Evolutionary conservation across 2,329 filamentous ascomycete genomes (phyloP), one percentile per base, ranked within the genome.

Genomic region (Scopulariopsis brevicaulis): DNA sequence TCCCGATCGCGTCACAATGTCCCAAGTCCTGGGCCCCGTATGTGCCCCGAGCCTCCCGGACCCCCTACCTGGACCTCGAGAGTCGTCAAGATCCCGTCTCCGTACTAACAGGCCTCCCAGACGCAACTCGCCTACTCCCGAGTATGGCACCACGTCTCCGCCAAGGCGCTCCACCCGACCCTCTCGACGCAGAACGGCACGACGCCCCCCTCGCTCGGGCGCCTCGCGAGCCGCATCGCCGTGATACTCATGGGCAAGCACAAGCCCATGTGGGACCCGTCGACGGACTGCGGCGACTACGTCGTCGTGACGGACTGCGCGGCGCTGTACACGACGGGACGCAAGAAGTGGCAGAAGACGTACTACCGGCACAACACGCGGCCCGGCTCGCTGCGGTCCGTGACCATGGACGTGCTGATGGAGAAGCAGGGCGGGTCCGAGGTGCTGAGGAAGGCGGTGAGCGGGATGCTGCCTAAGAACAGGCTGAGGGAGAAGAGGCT

Each of bases 401-500:
- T 99, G 70, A 96, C 86, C 59, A 96, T 99, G 93, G 93, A 97
- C 69, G 83, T 85, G 64, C 83, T 99, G 78, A 94, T 96, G 80
- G 86, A 83, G 67, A 96, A 96, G 79, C 89, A 90, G 77, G 94
- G 94, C 63, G 94, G 94, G 55, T 86, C 87, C 43, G 94, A 99
- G 79, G 86, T 99, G 43, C 73, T 99, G 69, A 81, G 90, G 67
- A 89, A 91, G 71, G 94, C 95, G 1, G 95, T 99, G 48, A 87
- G 88, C 69, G 95, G 95, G 54, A 99, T 99, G 94, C 74, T 99
- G 73, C 94, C 94, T 57, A 99, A 99, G 82, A 99, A 99, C 75
- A 78, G 92, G 67, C 75, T 99, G 68, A 79, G 93, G 66, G 91
- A 96, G 71, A 89, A 90, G 77, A 77, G 95, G 63, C 75, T 99